Evolutionary conservation across 2,329 filamentous ascomycete genomes (phyloP).

Genomic region (Arthrinium phaeospermum): DNA sequence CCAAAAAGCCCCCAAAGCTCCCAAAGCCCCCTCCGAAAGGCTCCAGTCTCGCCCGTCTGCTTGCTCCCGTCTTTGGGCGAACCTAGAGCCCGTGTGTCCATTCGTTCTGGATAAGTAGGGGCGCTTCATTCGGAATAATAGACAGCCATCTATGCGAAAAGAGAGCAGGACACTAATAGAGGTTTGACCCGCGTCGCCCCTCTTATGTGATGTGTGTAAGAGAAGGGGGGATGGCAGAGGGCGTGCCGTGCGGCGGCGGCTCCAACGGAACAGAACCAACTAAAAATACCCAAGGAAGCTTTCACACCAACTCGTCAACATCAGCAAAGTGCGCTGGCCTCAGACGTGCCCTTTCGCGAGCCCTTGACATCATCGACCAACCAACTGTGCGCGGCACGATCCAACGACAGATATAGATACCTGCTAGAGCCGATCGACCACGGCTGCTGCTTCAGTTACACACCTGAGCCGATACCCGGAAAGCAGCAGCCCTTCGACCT

Average conservation of each 20-base stretch:
- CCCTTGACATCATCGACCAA: background rate
- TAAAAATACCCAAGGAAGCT: background rate
- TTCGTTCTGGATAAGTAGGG: background rate
- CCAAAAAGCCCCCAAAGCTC: too few species aligned
- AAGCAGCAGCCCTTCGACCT: background rate
- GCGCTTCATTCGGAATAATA: background rate
- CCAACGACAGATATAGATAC: background rate
- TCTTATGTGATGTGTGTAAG: background rate
- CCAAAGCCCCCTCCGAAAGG: too few species aligned
- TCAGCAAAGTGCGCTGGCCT: background rate
- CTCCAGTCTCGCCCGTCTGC: background rate
- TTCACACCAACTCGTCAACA: background rate
- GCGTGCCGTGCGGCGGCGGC: background rate
- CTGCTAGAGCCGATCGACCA: background rate
- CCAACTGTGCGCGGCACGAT: background rate
- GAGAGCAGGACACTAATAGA: background rate
- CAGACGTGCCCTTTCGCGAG: background rate
- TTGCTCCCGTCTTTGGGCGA: background rate
- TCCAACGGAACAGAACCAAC: slow-evolving; percentile 2
- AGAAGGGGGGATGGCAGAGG: background rate
- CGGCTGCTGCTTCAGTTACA: background rate
- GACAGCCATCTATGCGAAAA: background rate
- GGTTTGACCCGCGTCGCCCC: background rate
- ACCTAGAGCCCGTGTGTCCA: background rate
- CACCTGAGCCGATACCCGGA: background rate